These are phyloP conservation scores for Fusarium sp. DNA, from an alignment of 2,329 filamentous ascomycete genomes.

Conservation along the genomic window DNA sequence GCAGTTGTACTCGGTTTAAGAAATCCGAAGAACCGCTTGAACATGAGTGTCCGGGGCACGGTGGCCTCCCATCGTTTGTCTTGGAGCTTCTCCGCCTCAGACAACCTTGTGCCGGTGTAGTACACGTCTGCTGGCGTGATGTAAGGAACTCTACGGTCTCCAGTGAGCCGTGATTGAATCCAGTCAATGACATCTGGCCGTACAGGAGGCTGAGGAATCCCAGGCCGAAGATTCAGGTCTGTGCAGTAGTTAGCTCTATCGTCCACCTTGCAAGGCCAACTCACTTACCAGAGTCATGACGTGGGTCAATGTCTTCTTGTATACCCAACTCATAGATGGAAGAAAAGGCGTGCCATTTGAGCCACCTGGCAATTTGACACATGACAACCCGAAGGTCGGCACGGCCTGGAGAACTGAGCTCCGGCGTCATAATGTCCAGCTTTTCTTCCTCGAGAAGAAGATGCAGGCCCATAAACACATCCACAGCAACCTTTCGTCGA, in stretches of 20 bases:
- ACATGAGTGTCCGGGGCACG: constrained; percentile 76
- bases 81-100: constrained; percentile 50
- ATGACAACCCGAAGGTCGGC: constrained; percentile 77
- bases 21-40: constrained; percentile 74
- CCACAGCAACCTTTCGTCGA: constrained; percentile 71
- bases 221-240: constrained; percentile 49
- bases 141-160: constrained; percentile 52
- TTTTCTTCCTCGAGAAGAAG: constrained; percentile 91
- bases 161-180: constrained; percentile 62
- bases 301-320: constrained; percentile 58
- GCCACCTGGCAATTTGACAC: constrained; percentile 84
- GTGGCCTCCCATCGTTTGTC: constrained; percentile 59
- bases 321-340: constrained; percentile 65
- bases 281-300: constrained; percentile 55
- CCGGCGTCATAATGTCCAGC: constrained; percentile 70
- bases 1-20: constrained; percentile 64
- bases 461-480: constrained; percentile 82
- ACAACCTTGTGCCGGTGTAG: constrained; percentile 51
- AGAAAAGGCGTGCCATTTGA: constrained; percentile 73
- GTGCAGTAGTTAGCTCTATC: constrained; percentile 18
- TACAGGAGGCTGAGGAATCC: constrained; percentile 49
- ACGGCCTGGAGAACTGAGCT: constrained; percentile 57
- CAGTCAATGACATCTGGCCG: constrained; percentile 63
- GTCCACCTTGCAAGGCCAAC: neutral
- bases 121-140: constrained; percentile 60